Conservation (phyloP, 495 filamentous ascomycete species). For the Podospora pseudocomata region DNA sequence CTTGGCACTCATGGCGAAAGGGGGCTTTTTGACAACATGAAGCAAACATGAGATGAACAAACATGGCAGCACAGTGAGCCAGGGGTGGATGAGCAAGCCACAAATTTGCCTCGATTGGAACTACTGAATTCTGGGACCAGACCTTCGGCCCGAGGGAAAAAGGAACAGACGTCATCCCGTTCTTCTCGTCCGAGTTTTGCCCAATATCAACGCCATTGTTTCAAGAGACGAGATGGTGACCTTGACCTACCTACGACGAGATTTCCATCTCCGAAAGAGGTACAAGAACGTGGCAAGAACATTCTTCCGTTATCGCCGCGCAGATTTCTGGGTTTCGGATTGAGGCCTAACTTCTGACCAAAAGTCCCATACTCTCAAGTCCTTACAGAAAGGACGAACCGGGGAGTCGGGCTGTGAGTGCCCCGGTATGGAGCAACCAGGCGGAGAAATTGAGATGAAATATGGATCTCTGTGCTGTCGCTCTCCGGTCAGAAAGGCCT, state of each 20-base stretch:
- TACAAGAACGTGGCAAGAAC: too few relatives aligned
- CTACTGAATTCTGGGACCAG: not conserved
- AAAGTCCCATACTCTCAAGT: not conserved
- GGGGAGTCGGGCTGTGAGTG: not conserved
- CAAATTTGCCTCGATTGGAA: not conserved
- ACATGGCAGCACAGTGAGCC: not conserved
- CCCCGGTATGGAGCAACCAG: not conserved
- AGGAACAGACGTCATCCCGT: not conserved
- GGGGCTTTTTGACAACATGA: not conserved
- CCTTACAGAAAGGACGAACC: not conserved
- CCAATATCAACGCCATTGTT: not conserved
- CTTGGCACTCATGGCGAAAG: not conserved
- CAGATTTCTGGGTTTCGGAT: not conserved
- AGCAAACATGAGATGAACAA: not conserved
- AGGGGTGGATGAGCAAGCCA: not conserved
- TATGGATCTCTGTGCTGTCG: not conserved
- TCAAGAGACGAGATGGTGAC: not conserved
- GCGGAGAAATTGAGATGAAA: not conserved
- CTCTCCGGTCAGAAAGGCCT: not conserved
- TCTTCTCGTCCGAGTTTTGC: not conserved
- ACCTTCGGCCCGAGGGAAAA: not conserved
- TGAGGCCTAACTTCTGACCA: not conserved
- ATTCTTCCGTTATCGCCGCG: not conserved
- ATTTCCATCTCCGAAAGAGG: too few relatives aligned
- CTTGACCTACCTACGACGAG: not conserved